A percentile compares a stretch with the other conserved stretches of the same genome.
Conservation (phyloP, 2,329 filamentous ascomycete genomes). For the Cordyceps militaris region DNA sequence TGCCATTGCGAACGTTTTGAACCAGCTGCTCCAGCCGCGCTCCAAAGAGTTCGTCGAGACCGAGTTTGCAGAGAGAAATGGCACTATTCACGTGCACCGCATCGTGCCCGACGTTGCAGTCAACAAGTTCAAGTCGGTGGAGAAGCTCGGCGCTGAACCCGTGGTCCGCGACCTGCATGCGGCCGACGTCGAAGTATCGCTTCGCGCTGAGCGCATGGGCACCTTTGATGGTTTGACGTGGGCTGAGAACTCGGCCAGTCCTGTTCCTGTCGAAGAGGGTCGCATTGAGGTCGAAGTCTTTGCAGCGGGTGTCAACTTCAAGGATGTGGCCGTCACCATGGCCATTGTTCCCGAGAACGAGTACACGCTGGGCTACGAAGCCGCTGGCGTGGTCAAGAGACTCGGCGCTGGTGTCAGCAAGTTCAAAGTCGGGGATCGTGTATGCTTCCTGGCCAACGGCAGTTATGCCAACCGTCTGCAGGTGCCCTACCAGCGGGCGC, state of each 20-base stretch:
- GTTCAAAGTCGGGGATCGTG: slow-evolving; percentile 16
- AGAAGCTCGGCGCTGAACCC: neutral
- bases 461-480: slow-evolving; percentile 1
- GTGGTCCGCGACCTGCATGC: neutral
- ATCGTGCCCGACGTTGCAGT: slow-evolving; percentile 18
- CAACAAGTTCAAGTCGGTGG: neutral
- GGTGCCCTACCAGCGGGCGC: neutral
- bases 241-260: slow-evolving; percentile 17
- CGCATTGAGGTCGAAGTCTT: slow-evolving; percentile 15
- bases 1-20: slow-evolving; percentile 10
- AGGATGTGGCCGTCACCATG: slow-evolving; percentile 18
- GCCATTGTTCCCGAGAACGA: slow-evolving; percentile 13
- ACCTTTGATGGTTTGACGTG: neutral
- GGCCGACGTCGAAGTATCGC: neutral
- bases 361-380: slow-evolving; percentile 16
- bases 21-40: slow-evolving; percentile 16
- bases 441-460: slow-evolving; percentile 13
- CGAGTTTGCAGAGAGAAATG: slow-evolving; percentile 23
- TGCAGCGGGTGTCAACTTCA: slow-evolving; percentile 11
- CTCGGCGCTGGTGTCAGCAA: slow-evolving; percentile 4
- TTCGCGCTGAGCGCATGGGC: slow-evolving; percentile 1
- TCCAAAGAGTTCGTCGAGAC: slow-evolving; percentile 18
- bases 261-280: neutral
- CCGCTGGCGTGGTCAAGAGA: slow-evolving; percentile 17
- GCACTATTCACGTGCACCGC: slow-evolving; percentile 18